Conservation (phyloP, 176 grass and related monocot genomes). For the Juncus inflexus region DNA sequence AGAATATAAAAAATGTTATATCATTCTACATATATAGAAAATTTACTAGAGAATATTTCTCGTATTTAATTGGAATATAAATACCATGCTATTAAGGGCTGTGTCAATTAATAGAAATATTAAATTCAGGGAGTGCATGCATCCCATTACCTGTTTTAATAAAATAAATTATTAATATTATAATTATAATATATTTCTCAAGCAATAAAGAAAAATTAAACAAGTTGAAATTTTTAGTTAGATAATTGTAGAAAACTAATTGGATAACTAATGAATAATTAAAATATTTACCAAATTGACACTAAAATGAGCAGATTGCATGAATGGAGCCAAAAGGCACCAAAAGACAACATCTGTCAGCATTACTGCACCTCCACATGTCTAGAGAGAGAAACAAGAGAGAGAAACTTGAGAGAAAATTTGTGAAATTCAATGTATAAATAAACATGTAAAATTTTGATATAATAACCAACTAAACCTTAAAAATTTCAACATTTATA, state of each 20-base stretch:
- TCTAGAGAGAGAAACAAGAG: too few species aligned
- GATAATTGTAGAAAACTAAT: too few species aligned
- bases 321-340: slow-evolving; percentile 40
- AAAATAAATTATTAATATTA: background rate
- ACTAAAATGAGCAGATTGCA: slow-evolving; percentile 32
- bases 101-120: slow-evolving; percentile 45
- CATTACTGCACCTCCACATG: slow-evolving; percentile 36
- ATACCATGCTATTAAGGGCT: slow-evolving; percentile 42
- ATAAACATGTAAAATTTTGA: too few species aligned
- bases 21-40: slow-evolving; percentile 13
- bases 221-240: background rate
- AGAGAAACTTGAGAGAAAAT: background rate
- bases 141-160: slow-evolving; percentile 37
- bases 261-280: background rate
- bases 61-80: slow-evolving; percentile 4
- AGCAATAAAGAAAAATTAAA: too few species aligned
- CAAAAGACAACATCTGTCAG: slow-evolving; percentile 61
- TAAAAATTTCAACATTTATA: too few species aligned
- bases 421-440: too few species aligned
- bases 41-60: slow-evolving; percentile 1
- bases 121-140: slow-evolving; percentile 48
- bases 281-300: slow-evolving; percentile 43
- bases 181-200: background rate
- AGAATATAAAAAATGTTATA: background rate
- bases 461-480: too few species aligned